Evolutionary conservation across 1,139 yeast genomes (phyloP).

Genomic region (Yamadazyma diospyri): DNA sequence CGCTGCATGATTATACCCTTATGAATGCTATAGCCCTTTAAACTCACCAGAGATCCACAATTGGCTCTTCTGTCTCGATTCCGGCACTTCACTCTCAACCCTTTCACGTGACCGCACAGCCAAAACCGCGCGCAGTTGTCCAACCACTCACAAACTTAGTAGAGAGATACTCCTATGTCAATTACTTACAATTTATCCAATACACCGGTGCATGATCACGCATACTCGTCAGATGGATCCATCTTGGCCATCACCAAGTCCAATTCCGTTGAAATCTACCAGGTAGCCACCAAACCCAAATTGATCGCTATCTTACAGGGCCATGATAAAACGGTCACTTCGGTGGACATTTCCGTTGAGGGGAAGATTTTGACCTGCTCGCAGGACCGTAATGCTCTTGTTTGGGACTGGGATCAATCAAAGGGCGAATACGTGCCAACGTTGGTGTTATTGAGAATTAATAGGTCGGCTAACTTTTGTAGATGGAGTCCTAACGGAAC

Average conservation of each 20-base stretch:
- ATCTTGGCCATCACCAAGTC: slow-evolving; percentile 81
- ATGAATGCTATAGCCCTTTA: too few species aligned
- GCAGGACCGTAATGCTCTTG: slow-evolving; percentile 96
- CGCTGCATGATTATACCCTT: too few species aligned
- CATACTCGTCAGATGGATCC: slow-evolving; percentile 67
- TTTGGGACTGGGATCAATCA: slow-evolving; percentile 68
- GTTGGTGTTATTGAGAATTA: slow-evolving; percentile 84
- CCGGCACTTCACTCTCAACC: too few species aligned
- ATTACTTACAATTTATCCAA: slow-evolving; percentile 66
- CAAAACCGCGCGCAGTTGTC: too few species aligned
- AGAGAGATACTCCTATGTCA: slow-evolving; percentile 18
- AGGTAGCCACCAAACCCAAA: slow-evolving; percentile 42
- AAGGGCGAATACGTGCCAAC: slow-evolving; percentile 74
- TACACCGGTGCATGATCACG: slow-evolving; percentile 86
- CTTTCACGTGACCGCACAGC: too few species aligned
- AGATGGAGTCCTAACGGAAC: slow-evolving; percentile 91
- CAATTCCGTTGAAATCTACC: slow-evolving; percentile 71
- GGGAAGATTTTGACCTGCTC: slow-evolving; percentile 88
- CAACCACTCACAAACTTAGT: too few species aligned
- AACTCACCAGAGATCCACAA: too few species aligned
- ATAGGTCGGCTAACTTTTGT: slow-evolving; percentile 90
- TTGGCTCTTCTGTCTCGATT: too few species aligned
- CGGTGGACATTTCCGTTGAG: slow-evolving; percentile 85
- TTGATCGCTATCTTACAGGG: slow-evolving; percentile 65
- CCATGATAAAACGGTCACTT: slow-evolving; percentile 93